These are phyloP conservation scores for Stagonosporopsis vannaccii DNA, from an alignment of 2,329 filamentous ascomycete genomes.

Conservation along the genomic window DNA sequence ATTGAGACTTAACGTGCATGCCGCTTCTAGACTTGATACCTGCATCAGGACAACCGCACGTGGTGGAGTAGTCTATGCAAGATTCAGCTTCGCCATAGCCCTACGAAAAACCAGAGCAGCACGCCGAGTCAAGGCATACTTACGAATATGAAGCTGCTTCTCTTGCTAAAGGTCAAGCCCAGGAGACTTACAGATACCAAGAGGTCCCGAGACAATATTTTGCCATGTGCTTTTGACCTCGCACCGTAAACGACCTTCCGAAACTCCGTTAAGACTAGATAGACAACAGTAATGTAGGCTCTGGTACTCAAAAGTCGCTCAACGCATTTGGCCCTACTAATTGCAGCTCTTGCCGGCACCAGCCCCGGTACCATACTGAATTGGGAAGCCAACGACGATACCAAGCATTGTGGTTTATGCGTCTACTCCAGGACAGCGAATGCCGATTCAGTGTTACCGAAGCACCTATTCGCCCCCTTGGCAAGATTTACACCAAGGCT, in stretches of 20 bases:
- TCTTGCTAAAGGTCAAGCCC: too few relatives aligned
- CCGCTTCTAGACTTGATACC: neutral
- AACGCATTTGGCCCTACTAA: neutral
- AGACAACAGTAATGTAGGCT: neutral
- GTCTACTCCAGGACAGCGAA: neutral
- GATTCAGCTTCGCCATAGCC: neutral
- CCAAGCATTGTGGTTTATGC: neutral
- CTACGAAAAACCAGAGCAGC: neutral
- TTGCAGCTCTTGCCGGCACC: neutral
- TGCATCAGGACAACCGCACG: neutral
- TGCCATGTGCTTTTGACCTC: too few relatives aligned
- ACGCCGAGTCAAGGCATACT: neutral
- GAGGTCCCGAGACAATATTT: too few relatives aligned
- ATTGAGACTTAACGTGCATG: neutral
- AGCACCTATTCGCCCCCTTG: neutral
- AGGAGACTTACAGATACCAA: too few relatives aligned
- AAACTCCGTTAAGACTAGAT: too few relatives aligned
- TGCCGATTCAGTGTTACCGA: neutral
- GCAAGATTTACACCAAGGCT: neutral
- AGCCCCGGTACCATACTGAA: neutral
- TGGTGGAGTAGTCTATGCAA: neutral
- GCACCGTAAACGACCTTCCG: too few relatives aligned
- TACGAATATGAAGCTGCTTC: neutral
- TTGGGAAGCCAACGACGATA: neutral
- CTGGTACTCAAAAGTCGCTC: neutral